phyloP scores from a whole-genome alignment of 495 filamentous ascomycete species.

The Cryomyces antarcticus region DNA sequence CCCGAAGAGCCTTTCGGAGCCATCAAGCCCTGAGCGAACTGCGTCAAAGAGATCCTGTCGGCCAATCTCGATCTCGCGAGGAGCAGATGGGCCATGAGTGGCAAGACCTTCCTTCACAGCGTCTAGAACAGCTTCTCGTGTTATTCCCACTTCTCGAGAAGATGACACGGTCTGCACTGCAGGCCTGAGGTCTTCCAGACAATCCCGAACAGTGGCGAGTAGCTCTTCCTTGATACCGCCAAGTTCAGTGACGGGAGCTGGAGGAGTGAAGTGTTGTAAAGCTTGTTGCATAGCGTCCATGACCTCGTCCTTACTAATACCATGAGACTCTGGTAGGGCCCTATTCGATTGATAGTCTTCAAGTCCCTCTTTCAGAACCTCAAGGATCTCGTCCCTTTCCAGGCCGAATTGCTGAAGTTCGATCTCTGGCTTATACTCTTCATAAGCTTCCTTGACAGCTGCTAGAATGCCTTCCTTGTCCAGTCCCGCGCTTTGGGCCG shows the following conservation, averaged over 20 bases:
- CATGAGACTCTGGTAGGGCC: conserved; percentile 23
- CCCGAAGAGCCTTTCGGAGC: conserved; percentile 25
- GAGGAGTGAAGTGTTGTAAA: conserved; percentile 54
- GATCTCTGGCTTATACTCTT: conserved; percentile 80
- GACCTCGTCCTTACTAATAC: conserved; percentile 53
- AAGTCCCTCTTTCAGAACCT: conserved; percentile 65
- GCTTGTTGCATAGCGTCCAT: conserved; percentile 65
- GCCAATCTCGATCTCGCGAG: conserved; percentile 38
- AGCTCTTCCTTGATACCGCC: conserved; percentile 61
- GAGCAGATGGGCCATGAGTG: conserved; percentile 21
- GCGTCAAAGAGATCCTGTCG: conserved; percentile 46
- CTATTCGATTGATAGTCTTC: conserved; percentile 46
- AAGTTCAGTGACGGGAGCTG: conserved; percentile 38
- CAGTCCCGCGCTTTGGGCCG: conserved; percentile 21
- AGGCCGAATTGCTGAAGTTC: conserved; percentile 75
- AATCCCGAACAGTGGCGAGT: conserved; percentile 52
- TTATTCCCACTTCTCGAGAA: conserved; percentile 19
- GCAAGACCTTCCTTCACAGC: conserved; percentile 37
- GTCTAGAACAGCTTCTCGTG: conserved; percentile 31
- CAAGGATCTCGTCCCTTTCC: conserved; percentile 70
- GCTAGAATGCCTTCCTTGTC: conserved; percentile 63
- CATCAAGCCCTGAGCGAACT: conserved; percentile 39
- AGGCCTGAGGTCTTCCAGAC: conserved; percentile 54
- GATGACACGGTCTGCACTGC: conserved; percentile 24
- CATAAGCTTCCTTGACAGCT: conserved; percentile 72